phyloP scores from a whole-genome alignment of 495 filamentous ascomycete genomes.

The Polyplosphaeria fusca region DNA sequence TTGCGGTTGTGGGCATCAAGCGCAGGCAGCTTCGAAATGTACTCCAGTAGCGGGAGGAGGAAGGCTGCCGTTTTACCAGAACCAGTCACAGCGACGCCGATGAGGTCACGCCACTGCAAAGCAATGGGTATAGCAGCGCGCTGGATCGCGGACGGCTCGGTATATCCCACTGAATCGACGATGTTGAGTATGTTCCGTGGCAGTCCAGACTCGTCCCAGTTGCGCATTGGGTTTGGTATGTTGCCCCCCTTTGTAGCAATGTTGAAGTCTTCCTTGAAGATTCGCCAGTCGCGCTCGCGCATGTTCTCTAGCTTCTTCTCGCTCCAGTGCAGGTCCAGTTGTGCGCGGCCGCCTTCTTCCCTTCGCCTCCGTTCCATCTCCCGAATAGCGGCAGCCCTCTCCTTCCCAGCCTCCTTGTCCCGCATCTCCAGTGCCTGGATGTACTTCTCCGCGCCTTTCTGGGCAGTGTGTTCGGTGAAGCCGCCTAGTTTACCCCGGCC shows the following conservation, averaged over 20 bases:
- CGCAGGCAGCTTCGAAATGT: conserved; percentile 87
- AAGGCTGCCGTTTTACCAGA: conserved; percentile 99
- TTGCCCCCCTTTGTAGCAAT: conserved; percentile 87
- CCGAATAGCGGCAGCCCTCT: conserved; percentile 74
- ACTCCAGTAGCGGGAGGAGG: conserved; percentile 88
- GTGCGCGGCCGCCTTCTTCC: conserved; percentile 69
- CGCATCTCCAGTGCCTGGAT: conserved; percentile 71
- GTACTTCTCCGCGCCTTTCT: conserved; percentile 67
- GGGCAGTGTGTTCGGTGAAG: conserved; percentile 72
- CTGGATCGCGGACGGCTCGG: conserved; percentile 89
- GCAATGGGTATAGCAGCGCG: conserved; percentile 95
- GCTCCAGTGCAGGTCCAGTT: conserved; percentile 90
- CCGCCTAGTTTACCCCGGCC: conserved; percentile 79
- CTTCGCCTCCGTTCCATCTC: conserved; percentile 82
- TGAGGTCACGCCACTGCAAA: conserved; percentile 86
- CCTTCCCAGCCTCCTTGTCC: conserved; percentile 75
- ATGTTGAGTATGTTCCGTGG: conserved; percentile 80
- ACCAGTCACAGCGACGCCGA: conserved; percentile 97
- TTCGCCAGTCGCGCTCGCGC: conserved; percentile 98
- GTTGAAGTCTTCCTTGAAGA: conserved; percentile 99
- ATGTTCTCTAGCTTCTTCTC: conserved; percentile 94
- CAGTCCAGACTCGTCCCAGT: conserved; percentile 81
- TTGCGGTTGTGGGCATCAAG: conserved; percentile 87
- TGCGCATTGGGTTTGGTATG: conserved; percentile 96
- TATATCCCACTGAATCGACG: conserved; percentile 82